These are phyloP conservation scores for Globisporangium spiculum DNA, from an alignment of 352 stramenopile genomes.

Conservation along the genomic window DNA sequence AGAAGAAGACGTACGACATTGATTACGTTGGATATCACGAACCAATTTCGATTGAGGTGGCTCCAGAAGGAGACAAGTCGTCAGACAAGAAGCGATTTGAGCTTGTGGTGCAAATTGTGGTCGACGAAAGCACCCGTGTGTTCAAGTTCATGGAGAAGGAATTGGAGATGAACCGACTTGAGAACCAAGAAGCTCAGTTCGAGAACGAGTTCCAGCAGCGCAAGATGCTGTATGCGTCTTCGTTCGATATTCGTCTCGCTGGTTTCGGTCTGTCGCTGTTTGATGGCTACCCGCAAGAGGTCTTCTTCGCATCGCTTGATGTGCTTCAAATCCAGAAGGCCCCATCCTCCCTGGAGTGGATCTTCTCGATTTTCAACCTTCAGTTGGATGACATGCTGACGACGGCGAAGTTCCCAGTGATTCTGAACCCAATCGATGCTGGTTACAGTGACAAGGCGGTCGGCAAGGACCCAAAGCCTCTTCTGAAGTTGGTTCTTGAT, in stretches of 20 bases:
- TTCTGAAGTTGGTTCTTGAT: slow-evolving; percentile 73
- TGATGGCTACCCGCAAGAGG: slow-evolving; percentile 76
- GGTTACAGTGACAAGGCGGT: slow-evolving; percentile 76
- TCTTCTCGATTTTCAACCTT: slow-evolving; percentile 73
- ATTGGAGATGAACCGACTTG: slow-evolving; percentile 63
- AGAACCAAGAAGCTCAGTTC: slow-evolving; percentile 61
- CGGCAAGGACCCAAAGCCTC: slow-evolving; percentile 54
- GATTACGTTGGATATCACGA: slow-evolving; percentile 80
- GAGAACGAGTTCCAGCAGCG: slow-evolving; percentile 73
- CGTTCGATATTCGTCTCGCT: slow-evolving; percentile 76
- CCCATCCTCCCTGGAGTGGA: slow-evolving; percentile 70
- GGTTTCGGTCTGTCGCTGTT: slow-evolving; percentile 77
- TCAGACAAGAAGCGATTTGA: slow-evolving; percentile 32
- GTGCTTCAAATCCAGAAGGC: slow-evolving; percentile 72
- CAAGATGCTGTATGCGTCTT: slow-evolving; percentile 78
- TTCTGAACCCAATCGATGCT: slow-evolving; percentile 75
- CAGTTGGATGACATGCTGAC: slow-evolving; percentile 87
- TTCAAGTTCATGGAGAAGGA: slow-evolving; percentile 82
- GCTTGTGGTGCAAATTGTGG: slow-evolving; percentile 74
- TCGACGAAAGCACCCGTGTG: slow-evolving; percentile 77
- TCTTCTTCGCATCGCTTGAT: slow-evolving; percentile 80
- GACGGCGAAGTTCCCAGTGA: slow-evolving; percentile 78
- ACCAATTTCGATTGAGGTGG: slow-evolving; percentile 54
- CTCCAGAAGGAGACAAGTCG: slow-evolving; percentile 29
- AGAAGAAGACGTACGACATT: slow-evolving; percentile 80